phyloP scores from a whole-genome alignment of 805 yeast species.

The Huiozyma naganishii region DNA sequence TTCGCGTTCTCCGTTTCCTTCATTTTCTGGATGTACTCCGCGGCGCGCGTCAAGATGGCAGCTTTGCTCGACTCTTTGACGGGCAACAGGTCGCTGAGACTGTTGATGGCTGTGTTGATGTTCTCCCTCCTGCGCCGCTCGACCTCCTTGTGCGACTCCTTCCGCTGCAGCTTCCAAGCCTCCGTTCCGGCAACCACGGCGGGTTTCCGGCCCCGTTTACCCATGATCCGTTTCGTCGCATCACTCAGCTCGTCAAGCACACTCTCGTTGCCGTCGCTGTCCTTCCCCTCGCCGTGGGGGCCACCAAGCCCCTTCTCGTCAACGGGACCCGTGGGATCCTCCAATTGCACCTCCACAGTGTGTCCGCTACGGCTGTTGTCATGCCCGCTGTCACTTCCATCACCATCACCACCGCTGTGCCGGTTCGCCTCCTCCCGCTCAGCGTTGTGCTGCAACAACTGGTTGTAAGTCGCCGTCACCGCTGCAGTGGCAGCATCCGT shows the following conservation, averaged over 20 bases:
- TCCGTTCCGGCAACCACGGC: constrained; percentile 22
- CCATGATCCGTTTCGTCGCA: constrained; percentile 1
- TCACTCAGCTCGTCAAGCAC: constrained; percentile 1
- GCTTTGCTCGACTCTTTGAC: constrained; percentile 76
- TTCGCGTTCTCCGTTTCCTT: constrained; percentile 83
- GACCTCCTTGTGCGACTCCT: constrained; percentile 90
- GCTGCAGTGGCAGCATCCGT: constrained; percentile 4
- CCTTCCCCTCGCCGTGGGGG: background rate
- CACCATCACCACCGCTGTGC: constrained; percentile 1
- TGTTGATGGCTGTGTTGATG: constrained; percentile 78
- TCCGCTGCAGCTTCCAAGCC: constrained; percentile 41
- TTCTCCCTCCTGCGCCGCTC: constrained; percentile 86
- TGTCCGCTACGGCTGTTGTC: background rate
- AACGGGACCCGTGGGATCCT: constrained; percentile 1
- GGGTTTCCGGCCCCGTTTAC: constrained; percentile 22
- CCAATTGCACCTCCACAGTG: background rate
- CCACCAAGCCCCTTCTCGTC: constrained; percentile 3
- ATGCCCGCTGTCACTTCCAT: background rate
- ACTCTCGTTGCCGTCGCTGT: constrained; percentile 1
- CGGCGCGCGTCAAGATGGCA: constrained; percentile 77
- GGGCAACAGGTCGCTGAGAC: constrained; percentile 67
- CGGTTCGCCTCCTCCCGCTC: background rate
- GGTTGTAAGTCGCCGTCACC: background rate
- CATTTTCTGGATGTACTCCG: constrained; percentile 79
- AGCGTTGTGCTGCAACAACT: constrained; percentile 1